These are phyloP conservation scores for Starmerella etchellsii DNA, from an alignment of 805 yeast species.

Conservation along the genomic window DNA sequence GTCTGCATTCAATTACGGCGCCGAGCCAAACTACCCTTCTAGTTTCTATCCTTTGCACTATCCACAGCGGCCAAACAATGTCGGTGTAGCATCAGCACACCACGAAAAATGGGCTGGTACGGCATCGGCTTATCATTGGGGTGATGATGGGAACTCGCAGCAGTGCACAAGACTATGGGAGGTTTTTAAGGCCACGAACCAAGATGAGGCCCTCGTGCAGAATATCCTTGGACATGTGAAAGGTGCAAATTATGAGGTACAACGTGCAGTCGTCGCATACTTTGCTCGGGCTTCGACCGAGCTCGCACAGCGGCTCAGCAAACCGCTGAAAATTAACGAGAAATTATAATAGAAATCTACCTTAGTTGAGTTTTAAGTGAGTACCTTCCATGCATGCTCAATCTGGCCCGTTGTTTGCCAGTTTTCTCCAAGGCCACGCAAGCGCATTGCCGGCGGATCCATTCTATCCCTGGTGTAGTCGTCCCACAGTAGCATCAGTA, in stretches of 20 bases:
- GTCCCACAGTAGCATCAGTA: slow-evolving; percentile 36
- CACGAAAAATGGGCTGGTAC: slow-evolving; percentile 76
- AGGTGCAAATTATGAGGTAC: slow-evolving; percentile 60
- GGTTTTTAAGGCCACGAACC: slow-evolving; percentile 68
- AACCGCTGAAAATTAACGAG: background rate
- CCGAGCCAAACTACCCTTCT: slow-evolving; percentile 41
- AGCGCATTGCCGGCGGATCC: slow-evolving; percentile 67
- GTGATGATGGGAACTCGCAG: slow-evolving; percentile 55
- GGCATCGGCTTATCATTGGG: slow-evolving; percentile 81
- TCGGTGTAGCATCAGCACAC: slow-evolving; percentile 25
- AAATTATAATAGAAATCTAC: too few species aligned
- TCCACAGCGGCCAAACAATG: slow-evolving; percentile 14
- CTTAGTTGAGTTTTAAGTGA: too few species aligned
- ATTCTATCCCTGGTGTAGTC: slow-evolving; percentile 43
- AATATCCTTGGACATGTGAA: slow-evolving; percentile 63
- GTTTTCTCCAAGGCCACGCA: slow-evolving; percentile 68
- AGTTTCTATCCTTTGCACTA: slow-evolving; percentile 28
- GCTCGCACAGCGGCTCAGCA: slow-evolving; percentile 38
- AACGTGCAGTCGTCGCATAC: slow-evolving; percentile 64
- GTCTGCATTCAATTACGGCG: slow-evolving; percentile 38
- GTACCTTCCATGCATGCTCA: slow-evolving; percentile 19
- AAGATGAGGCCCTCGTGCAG: slow-evolving; percentile 70
- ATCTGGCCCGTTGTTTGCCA: slow-evolving; percentile 42
- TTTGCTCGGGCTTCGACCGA: slow-evolving; percentile 59
- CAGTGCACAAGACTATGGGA: slow-evolving; percentile 72